These are phyloP conservation scores for Paramecium sonneborni DNA, from an alignment of 73 alveolate genomes.

Conservation along the genomic window DNA sequence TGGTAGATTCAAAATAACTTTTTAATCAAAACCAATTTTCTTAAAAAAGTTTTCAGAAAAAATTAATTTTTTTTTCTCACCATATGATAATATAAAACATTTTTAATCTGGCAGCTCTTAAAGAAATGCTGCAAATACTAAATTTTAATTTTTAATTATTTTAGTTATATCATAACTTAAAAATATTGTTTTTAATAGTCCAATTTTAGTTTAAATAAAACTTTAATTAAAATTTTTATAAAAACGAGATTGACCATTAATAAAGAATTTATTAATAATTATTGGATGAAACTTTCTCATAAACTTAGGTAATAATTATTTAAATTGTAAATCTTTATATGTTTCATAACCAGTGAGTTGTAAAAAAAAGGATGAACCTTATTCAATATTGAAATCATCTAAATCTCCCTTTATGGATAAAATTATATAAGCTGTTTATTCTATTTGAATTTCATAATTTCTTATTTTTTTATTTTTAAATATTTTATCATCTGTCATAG, in stretches of 20 bases:
- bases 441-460: background rate
- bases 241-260: background rate
- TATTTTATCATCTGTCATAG: background rate
- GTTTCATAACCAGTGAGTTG: background rate
- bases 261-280: background rate
- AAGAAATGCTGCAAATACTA: conserved; percentile 20
- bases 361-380: background rate
- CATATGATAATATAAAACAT: background rate
- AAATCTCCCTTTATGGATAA: background rate
- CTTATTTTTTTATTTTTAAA: background rate
- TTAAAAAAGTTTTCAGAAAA: background rate
- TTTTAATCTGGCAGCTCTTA: background rate
- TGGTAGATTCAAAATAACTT: background rate
- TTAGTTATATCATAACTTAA: background rate
- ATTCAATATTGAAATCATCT: background rate
- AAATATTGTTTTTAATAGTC: background rate
- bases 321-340: background rate
- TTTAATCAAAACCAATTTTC: background rate
- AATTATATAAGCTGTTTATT: background rate
- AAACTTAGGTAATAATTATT: background rate
- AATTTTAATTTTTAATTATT: background rate
- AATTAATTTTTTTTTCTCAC: background rate
- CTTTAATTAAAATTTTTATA: background rate
- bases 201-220: background rate
- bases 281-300: background rate